Base-by-base conservation (phyloP, 192 early-diverging fungal species). In the Backusella luteola region DNA sequence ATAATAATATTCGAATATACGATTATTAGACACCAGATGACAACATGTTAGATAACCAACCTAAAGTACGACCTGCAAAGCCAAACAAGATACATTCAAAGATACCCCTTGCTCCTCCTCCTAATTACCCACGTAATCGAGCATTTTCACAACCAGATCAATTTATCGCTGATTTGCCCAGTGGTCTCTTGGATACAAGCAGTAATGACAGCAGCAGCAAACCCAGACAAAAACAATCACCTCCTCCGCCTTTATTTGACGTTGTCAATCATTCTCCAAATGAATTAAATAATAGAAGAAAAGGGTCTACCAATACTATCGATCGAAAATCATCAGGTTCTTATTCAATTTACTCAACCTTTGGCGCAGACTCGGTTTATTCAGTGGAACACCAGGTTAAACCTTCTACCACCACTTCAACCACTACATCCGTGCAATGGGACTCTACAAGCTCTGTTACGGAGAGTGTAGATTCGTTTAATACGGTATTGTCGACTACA, bases 91-190 rank as follows among this genome's bases (percentile, higher is more conserved):
- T 46, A 44, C 74, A 63, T 19, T 42, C 63, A 38, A 69, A 69
- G 14, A 76, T 76, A 69, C 75, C 75, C 6, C 44, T 76, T 21
- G 75, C 75, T 6, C 75, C 75, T 14, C 67, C 75, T 32, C 75
- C 75, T 19, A 41, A 68, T 11, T 68, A 68, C 39, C 70, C 70
- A 4, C 70, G 39, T 71, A 26, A 29, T 17, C 34, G 34, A 34
- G 8, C 46, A 12, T 56, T 26, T 9, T 52, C n/a, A 35, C 72
- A 34, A 4, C 72, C 72, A 73, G 53, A 73, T 38, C 53, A 29
- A 32, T 71, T 71, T 4, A 44, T 44, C 2, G 8, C 70, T 32
- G 39, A 17, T 17, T 49, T 49, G 23, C 70, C 70, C 4, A 44
- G 42, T 49, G 23, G 46, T 14, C 34, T 46, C n/a, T 14, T 49